Conservation (phyloP, 805 yeast genomes). For the Maudiozyma serrabonitensis region DNA sequence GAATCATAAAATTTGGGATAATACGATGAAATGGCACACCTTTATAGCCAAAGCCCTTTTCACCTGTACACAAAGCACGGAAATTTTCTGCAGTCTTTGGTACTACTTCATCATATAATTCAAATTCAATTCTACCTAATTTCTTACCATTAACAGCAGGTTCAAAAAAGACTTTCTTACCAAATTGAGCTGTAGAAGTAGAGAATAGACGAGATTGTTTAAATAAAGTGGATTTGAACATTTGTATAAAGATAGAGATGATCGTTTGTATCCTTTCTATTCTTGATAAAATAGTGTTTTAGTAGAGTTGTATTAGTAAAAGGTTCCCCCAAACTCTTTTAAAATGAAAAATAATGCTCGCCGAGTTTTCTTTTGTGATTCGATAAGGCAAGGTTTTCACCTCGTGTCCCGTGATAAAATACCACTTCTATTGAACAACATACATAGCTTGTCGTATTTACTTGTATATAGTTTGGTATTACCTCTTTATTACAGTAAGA, state of each 20-base stretch:
- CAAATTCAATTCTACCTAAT: constrained; percentile 28
- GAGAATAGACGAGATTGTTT: constrained; percentile 41
- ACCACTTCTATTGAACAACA: too few relatives aligned
- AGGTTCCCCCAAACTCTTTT: too few relatives aligned
- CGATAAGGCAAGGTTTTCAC: too few relatives aligned
- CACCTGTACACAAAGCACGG: constrained; percentile 81
- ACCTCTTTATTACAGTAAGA: constrained; percentile 17
- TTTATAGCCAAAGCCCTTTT: constrained; percentile 80
- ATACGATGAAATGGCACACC: constrained; percentile 87
- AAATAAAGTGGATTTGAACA: constrained; percentile 15
- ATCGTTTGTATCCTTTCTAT: constrained; percentile 3
- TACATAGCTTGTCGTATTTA: too few relatives aligned
- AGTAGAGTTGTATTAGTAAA: not conserved
- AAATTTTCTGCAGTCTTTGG: constrained; percentile 78
- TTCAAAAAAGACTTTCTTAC: constrained; percentile 48
- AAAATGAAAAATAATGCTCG: too few relatives aligned
- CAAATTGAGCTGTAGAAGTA: constrained; percentile 35
- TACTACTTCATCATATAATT: constrained; percentile 33
- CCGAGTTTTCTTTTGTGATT: too few relatives aligned
- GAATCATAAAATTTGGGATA: constrained; percentile 92
- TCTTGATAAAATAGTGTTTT: not conserved
- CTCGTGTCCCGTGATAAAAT: too few relatives aligned
- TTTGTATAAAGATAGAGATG: too few relatives aligned
- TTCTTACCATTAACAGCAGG: constrained; percentile 46
- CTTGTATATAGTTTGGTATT: too few relatives aligned